Percentiles rank a stretch among this genome's conserved stretches.
These are phyloP conservation scores for Rhynchospora breviuscula DNA, from an alignment of 176 grass and related monocot genomes.

Conservation along the genomic window DNA sequence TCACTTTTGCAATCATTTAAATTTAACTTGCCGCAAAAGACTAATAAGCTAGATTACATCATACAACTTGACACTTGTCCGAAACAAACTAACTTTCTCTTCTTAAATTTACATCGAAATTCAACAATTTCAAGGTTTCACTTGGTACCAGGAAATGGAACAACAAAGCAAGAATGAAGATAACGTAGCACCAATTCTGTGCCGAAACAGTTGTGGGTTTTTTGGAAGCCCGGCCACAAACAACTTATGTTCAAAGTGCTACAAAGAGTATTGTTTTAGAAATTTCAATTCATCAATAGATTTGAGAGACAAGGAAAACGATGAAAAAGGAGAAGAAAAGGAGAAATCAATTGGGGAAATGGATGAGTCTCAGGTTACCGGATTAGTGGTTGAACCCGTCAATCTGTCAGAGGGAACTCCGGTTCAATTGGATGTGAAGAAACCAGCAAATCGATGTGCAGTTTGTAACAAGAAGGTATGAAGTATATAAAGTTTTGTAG, in stretches of 20 bases:
- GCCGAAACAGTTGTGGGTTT: slow-evolving; percentile 65
- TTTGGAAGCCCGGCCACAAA: slow-evolving; percentile 47
- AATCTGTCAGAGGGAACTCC: not conserved
- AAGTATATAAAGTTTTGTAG: not conserved
- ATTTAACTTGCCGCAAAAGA: not conserved
- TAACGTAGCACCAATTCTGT: slow-evolving; percentile 26
- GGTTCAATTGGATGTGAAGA: not conserved
- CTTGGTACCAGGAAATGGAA: slow-evolving; percentile 30
- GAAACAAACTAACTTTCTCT: not conserved
- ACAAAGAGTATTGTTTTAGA: slow-evolving; percentile 31
- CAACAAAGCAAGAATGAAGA: slow-evolving; percentile 24
- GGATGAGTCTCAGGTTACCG: not conserved
- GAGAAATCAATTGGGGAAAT: not conserved
- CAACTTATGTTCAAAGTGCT: slow-evolving; percentile 61
- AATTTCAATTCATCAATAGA: slow-evolving; percentile 33
- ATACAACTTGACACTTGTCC: not conserved
- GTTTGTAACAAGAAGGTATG: slow-evolving; percentile 22
- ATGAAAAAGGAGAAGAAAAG: not conserved
- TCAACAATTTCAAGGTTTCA: not conserved
- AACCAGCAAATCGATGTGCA: slow-evolving; percentile 10
- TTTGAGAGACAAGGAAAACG: slow-evolving; percentile 12
- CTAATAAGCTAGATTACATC: not conserved
- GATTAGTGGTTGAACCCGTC: not conserved
- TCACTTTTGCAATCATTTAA: not conserved
- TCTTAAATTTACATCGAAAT: not conserved